Base-by-base conservation (phyloP, 129 eudicot genomes). In the Artemisia tridentata region DNA sequence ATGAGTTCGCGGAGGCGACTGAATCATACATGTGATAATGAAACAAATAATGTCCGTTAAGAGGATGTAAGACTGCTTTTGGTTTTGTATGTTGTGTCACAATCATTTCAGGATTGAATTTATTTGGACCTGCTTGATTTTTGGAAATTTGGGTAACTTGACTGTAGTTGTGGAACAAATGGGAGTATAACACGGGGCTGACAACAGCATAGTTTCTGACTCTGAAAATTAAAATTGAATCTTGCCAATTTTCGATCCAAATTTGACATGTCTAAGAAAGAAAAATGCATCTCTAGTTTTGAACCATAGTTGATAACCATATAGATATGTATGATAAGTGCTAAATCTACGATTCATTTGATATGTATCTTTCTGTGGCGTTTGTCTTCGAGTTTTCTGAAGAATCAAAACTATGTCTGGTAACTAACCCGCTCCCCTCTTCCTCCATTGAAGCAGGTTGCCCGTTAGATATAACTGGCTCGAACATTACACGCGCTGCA, bases 381-480 rank as follows among this genome's bases (percentile, higher is more conserved):
- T 12, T 64, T 47, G 6, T 66, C 46, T 38, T 54, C 25, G 21
- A 54, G 43, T 47, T 58, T 58, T 25, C 9, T 58, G 54, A 51
- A 60, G 21, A 34, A 17, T 52, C 23, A 69, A 50, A 65, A 41
- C 63, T 18, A 16, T 53, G 66, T 41, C 3, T 21, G 41, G 34
- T 71, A 71, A 54, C 65, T 54, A 53, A 67, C 48, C 59, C 68
- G 18, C 63, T 46, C 62, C 4, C 17, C 20, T 63, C n/a, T 63
- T 63, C 75, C 68, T 72, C 45, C 43, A 54, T 55, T 53, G 18
- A 55, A 47, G 80, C 96, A 95, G 99, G 82, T 80, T 95, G 99
- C 80, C 99, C 97, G 15, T 87, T 95, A 81, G 80, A 95, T 77
- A 69, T 95, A 71, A 86, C 81, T 45, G 82, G 83, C 78, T 79